Conservation (phyloP, 2,329 filamentous ascomycete species). For the Hysterium pulicare region DNA sequence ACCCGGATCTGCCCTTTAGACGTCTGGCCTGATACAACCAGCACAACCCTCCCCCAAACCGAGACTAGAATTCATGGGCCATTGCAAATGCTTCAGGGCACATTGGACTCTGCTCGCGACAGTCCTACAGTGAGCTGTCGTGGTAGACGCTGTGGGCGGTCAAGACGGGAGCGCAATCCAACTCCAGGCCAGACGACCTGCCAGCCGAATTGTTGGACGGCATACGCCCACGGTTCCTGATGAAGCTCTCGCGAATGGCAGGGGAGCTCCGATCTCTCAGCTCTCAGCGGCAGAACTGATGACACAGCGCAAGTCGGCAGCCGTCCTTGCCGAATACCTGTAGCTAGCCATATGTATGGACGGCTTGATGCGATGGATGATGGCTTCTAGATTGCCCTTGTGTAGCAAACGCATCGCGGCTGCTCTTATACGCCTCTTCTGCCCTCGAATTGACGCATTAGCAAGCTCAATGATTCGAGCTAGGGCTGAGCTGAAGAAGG, state of each 20-base stretch:
- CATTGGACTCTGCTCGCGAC: constrained; percentile 8
- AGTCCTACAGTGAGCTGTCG: neutral
- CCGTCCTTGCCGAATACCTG: constrained; percentile 8
- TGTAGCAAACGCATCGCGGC: neutral
- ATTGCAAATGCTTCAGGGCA: neutral
- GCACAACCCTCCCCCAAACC: neutral
- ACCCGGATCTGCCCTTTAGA: constrained; percentile 3
- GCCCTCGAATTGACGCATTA: neutral
- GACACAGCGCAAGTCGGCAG: constrained; percentile 9
- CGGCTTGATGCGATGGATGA: neutral
- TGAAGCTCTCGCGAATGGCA: constrained; percentile 2
- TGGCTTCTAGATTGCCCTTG: neutral
- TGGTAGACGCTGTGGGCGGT: neutral
- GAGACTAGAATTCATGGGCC: neutral
- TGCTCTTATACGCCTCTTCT: neutral
- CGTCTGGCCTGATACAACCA: constrained; percentile 5
- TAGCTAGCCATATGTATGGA: too few species aligned
- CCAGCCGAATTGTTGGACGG: neutral
- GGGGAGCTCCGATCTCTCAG: constrained; percentile 11
- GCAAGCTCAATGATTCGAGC: too few species aligned
- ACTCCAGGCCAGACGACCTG: neutral
- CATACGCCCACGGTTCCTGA: neutral
- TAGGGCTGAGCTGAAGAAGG: too few species aligned
- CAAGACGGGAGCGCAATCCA: constrained; percentile 2
- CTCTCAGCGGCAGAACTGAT: constrained; percentile 3